Percentiles rank a stretch among this genome's conserved stretches.
Evolutionary conservation across 441 rosid genomes (phyloP).

Genomic region (Corymbia citriodora): DNA sequence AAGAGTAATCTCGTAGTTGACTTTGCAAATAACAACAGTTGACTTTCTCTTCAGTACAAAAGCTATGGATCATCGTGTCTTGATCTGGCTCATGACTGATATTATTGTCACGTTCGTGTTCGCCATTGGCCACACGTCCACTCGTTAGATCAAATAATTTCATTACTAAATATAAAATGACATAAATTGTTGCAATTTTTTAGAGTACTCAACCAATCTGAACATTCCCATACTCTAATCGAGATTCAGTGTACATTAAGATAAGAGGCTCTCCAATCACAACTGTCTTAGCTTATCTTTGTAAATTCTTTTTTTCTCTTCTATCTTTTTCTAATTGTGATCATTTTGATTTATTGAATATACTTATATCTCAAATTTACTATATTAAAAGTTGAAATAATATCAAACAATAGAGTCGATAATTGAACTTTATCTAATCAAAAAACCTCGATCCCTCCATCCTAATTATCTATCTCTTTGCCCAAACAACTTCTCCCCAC

Average conservation of each 20-base stretch:
- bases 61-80: background rate
- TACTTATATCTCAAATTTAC: background rate
- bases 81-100: background rate
- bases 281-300: background rate
- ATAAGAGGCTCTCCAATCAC: background rate
- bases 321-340: background rate
- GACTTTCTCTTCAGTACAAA: background rate
- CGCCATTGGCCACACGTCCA: background rate
- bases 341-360: background rate
- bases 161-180: background rate
- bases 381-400: background rate
- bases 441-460: background rate
- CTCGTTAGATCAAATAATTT: background rate
- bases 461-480: background rate
- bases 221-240: background rate
- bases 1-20: background rate
- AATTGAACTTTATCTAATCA: background rate
- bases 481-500: background rate
- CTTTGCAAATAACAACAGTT: background rate
- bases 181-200: background rate
- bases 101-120: background rate
- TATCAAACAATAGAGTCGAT: background rate
- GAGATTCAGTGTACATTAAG: background rate
- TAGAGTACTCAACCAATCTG: background rate
- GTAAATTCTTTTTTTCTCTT: background rate